A percentile compares a stretch with the other conserved stretches of the same genome.
Conservation (phyloP, 2,329 filamentous ascomycete genomes). For the Ophidiomyces ophidiicola region DNA sequence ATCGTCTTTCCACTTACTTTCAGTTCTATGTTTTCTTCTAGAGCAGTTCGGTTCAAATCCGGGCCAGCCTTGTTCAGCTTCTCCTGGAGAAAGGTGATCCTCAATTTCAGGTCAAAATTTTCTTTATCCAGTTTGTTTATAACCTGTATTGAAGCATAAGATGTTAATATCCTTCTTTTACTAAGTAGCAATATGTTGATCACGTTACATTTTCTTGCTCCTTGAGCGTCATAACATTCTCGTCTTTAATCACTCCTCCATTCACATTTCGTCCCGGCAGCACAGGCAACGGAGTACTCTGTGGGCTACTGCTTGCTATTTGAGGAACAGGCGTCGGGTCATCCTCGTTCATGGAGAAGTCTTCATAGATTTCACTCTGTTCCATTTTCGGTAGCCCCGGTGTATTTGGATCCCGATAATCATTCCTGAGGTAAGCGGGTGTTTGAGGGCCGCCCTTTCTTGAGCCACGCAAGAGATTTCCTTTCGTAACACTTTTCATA, state of each 20-base stretch:
- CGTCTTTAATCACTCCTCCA: conserved; percentile 63
- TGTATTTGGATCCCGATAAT: conserved; percentile 55
- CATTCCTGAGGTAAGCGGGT: conserved; percentile 51
- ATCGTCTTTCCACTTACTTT: conserved; percentile 88
- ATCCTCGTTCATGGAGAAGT: conserved; percentile 49
- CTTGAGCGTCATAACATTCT: conserved; percentile 74
- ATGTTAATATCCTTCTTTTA: not conserved
- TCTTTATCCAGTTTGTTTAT: conserved; percentile 97
- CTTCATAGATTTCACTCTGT: conserved; percentile 54
- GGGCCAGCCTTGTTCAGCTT: conserved; percentile 75
- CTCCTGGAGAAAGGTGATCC: conserved; percentile 93
- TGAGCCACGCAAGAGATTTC: conserved; percentile 47
- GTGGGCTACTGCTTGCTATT: conserved; percentile 63
- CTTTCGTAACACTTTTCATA: conserved; percentile 64
- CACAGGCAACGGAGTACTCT: conserved; percentile 68
- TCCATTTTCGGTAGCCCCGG: conserved; percentile 63
- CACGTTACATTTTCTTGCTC: conserved; percentile 62
- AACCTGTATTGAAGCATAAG: conserved; percentile 32
- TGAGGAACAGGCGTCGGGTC: conserved; percentile 64
- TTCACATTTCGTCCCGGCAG: conserved; percentile 51
- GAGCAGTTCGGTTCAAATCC: conserved; percentile 74
- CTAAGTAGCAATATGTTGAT: not conserved
- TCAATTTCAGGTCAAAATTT: conserved; percentile 92
- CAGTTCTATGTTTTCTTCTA: conserved; percentile 91
- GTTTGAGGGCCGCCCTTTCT: conserved; percentile 51